These are phyloP conservation scores for Vanderwaltozyma yarrowii DNA, from an alignment of 805 yeast genomes.

Conservation along the genomic window DNA sequence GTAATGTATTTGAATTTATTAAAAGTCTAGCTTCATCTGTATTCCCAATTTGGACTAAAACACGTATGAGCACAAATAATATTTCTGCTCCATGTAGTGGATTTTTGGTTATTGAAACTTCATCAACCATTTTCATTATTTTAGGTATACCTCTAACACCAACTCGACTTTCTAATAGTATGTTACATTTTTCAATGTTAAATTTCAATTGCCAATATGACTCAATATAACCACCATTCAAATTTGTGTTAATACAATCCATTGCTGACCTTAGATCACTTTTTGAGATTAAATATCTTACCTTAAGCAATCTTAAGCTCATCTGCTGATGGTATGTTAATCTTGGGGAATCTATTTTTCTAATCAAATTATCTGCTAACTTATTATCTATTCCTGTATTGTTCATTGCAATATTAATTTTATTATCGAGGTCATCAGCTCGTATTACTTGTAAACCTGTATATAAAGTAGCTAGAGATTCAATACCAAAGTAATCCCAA, in stretches of 20 bases:
- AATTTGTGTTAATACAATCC: conserved; percentile 13
- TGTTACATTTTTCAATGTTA: conserved; percentile 16
- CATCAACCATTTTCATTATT: conserved; percentile 39
- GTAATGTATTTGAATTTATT: conserved; percentile 3
- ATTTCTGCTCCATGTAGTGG: conserved; percentile 38
- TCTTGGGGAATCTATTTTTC: conserved; percentile 28
- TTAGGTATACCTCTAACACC: conserved; percentile 43
- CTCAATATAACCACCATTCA: conserved; percentile 15
- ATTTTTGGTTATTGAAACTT: conserved; percentile 39
- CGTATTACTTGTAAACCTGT: background rate
- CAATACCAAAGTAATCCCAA: conserved; percentile 18
- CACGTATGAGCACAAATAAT: conserved; percentile 34
- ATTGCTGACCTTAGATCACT: conserved; percentile 22
- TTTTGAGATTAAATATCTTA: conserved; percentile 30
- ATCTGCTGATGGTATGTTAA: conserved; percentile 28
- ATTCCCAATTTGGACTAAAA: conserved; percentile 35
- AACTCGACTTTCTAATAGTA: conserved; percentile 32
- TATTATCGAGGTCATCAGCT: conserved; percentile 2
- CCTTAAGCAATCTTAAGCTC: conserved; percentile 33
- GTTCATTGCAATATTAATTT: conserved; percentile 6
- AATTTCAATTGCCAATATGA: conserved; percentile 21
- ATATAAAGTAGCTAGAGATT: conserved; percentile 10
- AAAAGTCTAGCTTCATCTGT: conserved; percentile 28
- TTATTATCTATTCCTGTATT: background rate
- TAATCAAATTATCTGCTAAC: background rate